Percentiles rank a stretch among this genome's conserved stretches.
These are phyloP conservation scores for Mycoemilia scoparia DNA, from an alignment of 192 early-diverging fungal species.

Conservation along the genomic window DNA sequence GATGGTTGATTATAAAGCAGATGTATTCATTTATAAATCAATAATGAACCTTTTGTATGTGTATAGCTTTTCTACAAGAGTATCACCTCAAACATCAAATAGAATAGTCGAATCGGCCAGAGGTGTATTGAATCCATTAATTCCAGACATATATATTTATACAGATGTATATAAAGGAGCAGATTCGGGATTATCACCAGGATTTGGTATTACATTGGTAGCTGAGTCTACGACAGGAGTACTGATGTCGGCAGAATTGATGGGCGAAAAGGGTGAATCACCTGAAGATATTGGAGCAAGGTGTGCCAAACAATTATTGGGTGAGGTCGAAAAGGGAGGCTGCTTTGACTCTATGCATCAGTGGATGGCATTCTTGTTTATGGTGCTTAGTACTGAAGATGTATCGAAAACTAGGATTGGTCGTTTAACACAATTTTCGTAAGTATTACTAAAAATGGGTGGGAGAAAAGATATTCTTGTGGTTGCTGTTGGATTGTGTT, in stretches of 20 bases:
- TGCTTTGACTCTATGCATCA: slow-evolving; percentile 79
- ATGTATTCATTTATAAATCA: too few relatives aligned
- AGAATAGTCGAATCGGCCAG: slow-evolving; percentile 78
- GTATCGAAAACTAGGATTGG: slow-evolving; percentile 79
- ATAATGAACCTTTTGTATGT: too few relatives aligned
- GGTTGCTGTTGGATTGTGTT: background rate
- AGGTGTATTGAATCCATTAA: slow-evolving; percentile 71
- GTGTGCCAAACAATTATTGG: slow-evolving; percentile 60
- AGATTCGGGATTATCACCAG: slow-evolving; percentile 80
- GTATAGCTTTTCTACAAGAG: slow-evolving; percentile 67
- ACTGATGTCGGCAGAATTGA: slow-evolving; percentile 71
- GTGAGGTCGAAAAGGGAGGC: slow-evolving; percentile 74
- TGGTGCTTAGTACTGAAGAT: slow-evolving; percentile 83
- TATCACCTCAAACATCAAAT: slow-evolving; percentile 90
- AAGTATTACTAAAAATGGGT: too few relatives aligned
- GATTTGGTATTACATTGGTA: slow-evolving; percentile 79
- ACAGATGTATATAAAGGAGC: slow-evolving; percentile 96
- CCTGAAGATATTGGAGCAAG: slow-evolving; percentile 78
- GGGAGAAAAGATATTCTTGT: too few relatives aligned
- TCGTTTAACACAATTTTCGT: slow-evolving; percentile 68
- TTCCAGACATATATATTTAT: slow-evolving; percentile 94
- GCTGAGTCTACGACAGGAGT: slow-evolving; percentile 78
- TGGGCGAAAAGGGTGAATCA: slow-evolving; percentile 55
- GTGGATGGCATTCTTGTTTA: slow-evolving; percentile 70
- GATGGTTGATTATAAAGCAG: too few relatives aligned